Base-by-base conservation (phyloP, 164 flowering plant genomes). In the Taxillus chinensis region DNA sequence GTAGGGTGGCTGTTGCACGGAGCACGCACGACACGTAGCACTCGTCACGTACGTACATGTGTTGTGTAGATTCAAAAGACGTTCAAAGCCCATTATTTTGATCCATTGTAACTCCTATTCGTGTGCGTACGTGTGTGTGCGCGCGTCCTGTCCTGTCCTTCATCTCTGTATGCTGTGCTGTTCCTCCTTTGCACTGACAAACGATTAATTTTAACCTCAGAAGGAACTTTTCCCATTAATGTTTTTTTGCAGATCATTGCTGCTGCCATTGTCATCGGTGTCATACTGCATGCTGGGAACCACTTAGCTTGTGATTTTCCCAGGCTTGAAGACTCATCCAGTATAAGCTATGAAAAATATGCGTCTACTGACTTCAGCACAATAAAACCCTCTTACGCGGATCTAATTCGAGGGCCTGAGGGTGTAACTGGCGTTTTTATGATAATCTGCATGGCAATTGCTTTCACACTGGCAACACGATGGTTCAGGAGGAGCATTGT, bases 271-370 rank as follows among this genome's bases (percentile, higher is more conserved):
- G 90, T 84, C n/a, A 56, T 90, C 61, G 99, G 91, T 57, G 77
- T 93, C 37, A 75, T 91, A 41, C 89, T 93, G 57, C 99, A 93
- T 64, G 97, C 74, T 8, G 97, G 92, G 1, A 75, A 81, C 73
- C 99, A 93, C 55, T 84, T 93, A 46, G 80, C 95, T 6, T 93
- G 99, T 59, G 97, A 93, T 71, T 93, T 90, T 64, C 95, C 96
- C 1, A 81, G 95, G 67, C 79, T 95, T 41, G 62, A 76, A 39
- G 40, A 72, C 10, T 57, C 77, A 15, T 62, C 90, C 1, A 58
- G 63, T 0, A 2, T 10, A 0, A 60, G 40, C 0, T 86, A 84
- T 41, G 13, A 49, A 1, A 13, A 9, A 12, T 71, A 71, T 27
- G 42, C 85, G 66, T 16, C 0, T 6, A 11, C 45, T 2, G 79